A percentile compares a stretch with the other conserved stretches of the same genome.
Conservation (phyloP, 225 moss, liverwort and hornwort genomes). For the Marchantia polymorpha region DNA sequence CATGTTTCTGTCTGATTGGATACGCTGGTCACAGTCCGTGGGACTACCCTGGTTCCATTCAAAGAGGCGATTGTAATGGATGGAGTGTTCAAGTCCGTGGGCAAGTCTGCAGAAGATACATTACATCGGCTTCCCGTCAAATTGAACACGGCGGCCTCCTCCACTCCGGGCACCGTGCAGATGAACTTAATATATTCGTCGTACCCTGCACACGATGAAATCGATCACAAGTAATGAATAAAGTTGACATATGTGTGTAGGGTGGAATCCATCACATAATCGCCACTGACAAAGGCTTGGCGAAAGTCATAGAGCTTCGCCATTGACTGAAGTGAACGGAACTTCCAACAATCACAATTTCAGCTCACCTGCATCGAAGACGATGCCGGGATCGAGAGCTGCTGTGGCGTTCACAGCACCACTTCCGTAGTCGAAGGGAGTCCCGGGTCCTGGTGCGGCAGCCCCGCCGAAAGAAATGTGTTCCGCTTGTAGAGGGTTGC, state of each 20-base stretch:
- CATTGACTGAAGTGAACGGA: too few relatives aligned
- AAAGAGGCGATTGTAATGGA: constrained; percentile 48
- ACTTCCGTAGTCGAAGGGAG: constrained; percentile 46
- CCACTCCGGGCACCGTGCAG: constrained; percentile 43
- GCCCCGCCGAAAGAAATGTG: constrained; percentile 32
- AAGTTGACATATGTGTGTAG: neutral
- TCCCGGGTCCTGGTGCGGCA: constrained; percentile 27
- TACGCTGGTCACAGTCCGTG: constrained; percentile 47
- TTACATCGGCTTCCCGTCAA: constrained; percentile 39
- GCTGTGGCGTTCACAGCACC: constrained; percentile 53
- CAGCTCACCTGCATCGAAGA: constrained; percentile 45
- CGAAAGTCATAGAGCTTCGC: too few relatives aligned
- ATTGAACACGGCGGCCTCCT: constrained; percentile 31
- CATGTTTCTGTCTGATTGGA: constrained; percentile 34
- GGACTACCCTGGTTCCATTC: constrained; percentile 36
- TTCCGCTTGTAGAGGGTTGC: constrained; percentile 41
- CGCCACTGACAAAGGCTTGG: too few relatives aligned
- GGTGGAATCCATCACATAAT: too few relatives aligned
- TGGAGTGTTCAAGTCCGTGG: constrained; percentile 48
- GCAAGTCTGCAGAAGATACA: constrained; percentile 24
- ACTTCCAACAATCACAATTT: neutral
- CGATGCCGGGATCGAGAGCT: constrained; percentile 51
- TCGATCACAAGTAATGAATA: neutral
- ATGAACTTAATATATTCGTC: constrained; percentile 51
- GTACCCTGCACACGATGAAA: constrained; percentile 31